Base-by-base conservation (phyloP, 2,329 filamentous ascomycete species). In the Coniosporium tulheliwenetii region DNA sequence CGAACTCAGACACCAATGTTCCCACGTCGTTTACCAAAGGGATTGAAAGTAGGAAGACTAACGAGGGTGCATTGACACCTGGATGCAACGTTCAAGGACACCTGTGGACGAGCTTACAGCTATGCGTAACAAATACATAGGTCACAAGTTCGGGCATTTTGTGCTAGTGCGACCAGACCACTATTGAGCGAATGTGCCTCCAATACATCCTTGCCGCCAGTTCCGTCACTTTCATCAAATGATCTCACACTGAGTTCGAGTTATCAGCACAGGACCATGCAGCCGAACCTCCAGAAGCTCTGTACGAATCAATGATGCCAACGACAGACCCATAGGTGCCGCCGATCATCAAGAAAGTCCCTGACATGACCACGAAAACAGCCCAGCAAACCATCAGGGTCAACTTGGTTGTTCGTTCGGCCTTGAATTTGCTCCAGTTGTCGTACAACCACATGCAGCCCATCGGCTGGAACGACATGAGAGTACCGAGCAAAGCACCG, bases 211-310 rank as follows among this genome's bases (percentile, higher is more conserved):
- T 26, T 26, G 19, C 19, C 19, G 7, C 19, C 19, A 26, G 19
- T 26, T 26, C 19, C 19, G 19, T 26, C 19, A 7, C 19, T 26
- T 26, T 26, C 19, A n/a, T 26, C 19, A 26, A 48, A 40, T 26
- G 19, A 26, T 35, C 30, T 36, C 38, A 14, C n/a, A 35, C 10
- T 12, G 45, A 47, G 31, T 46, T 46, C 4, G 63, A 64, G 51
- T 67, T 67, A 39, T 68, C 63, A 0, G 57, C 59, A 38, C 63
- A 68, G 1, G 63, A 62, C 55, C 61, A 67, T 0, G 61, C 61
- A 1, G 50, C 48, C 2, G 61, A 59, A 0, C 60, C 61, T 1
- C 56, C 58, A 3, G 50, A 49, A 4, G 45, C 44, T n/a, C 51
- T 50, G 41, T 66, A 63, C 1, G 52, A 51, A 7, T 60, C 52